phyloP scores from a whole-genome alignment of 1,139 yeast species.

The Pichia sorboxylosa region DNA sequence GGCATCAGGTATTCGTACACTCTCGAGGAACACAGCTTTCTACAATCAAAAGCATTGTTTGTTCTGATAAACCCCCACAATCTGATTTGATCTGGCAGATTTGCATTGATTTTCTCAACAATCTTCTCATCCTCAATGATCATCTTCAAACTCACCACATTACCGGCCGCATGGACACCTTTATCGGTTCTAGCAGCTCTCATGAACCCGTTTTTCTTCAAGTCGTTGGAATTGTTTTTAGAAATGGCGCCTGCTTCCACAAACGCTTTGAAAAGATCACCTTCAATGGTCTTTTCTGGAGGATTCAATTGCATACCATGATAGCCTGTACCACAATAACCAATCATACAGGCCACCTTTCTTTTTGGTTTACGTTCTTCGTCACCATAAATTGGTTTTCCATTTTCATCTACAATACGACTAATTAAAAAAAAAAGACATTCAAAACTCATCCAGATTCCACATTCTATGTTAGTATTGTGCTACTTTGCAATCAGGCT shows the following conservation, averaged over 20 bases:
- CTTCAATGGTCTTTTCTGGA: constrained; percentile 84
- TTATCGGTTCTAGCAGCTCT: constrained; percentile 97
- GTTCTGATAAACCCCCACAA: constrained; percentile 90
- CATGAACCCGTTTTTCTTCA: constrained; percentile 83
- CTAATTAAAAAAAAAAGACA: constrained; percentile 12
- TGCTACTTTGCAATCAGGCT: no score
- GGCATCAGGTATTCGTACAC: constrained; percentile 90
- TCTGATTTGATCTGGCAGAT: constrained; percentile 75
- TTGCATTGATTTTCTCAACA: constrained; percentile 56
- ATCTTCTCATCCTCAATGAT: constrained; percentile 82
- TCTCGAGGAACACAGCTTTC: constrained; percentile 90
- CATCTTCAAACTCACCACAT: constrained; percentile 77
- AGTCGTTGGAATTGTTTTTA: constrained; percentile 76
- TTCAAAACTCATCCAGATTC: background rate
- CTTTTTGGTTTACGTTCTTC: constrained; percentile 63
- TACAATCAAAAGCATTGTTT: constrained; percentile 85
- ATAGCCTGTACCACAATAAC: constrained; percentile 96
- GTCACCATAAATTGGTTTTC: constrained; percentile 39
- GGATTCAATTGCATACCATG: constrained; percentile 97
- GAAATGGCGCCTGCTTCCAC: constrained; percentile 86
- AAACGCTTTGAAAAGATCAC: constrained; percentile 77
- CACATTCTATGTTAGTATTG: constrained; percentile 3
- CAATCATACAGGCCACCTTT: constrained; percentile 86
- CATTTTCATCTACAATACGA: constrained; percentile 45
- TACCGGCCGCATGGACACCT: constrained; percentile 99